Evolutionary conservation across 371 early-diverging fungal genomes (phyloP), one percentile per base, ranked within the genome.

Genomic region (Lichtheimia ramosa): DNA sequence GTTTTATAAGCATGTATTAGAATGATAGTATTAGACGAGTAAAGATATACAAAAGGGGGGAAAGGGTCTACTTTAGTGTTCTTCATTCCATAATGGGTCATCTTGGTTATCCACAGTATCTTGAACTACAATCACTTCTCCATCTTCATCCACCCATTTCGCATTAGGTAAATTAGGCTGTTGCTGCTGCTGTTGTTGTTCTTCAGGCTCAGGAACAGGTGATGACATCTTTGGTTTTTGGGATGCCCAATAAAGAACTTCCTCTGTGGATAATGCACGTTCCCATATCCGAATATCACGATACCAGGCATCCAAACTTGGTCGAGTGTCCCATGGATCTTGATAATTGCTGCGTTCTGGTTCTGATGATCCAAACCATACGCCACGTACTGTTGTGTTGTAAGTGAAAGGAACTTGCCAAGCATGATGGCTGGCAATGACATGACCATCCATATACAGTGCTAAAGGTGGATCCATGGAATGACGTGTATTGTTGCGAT

Each of bases 351-450:
- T 68, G 48, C 65, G 59, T 51, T 68, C 73, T 4, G 81, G 76
- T 49, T 77, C 81, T 27, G 71, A 65, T 0, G 75, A 73, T 1
- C 81, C 81, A 56, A 81, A 70, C 81, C 81, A 81, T 5, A 81
- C 23, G 14, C 81, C 78, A 1, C 64, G 62, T 7, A 81, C 59
- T 7, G 59, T 48, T n/a, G 59, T 50, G 5, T 63, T 68, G 8
- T 59, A 59, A 3, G 49, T 43, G 20, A 48, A 20, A 1, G 76
- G 73, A 3, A 62, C 54, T 2, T 48, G 25, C 77, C 75, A 77
- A n/a, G 58, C 43, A 3, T 52, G 24, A 15, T 62, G 64, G 24
- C 75, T 75, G 4, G 62, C 54, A 12, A 66, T 57, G 0, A 75
- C 73, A 53, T 72, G 59, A 0, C 76, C 77, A 54, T 81, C 81